phyloP scores from a whole-genome alignment of 2,329 filamentous ascomycete genomes.

The Magnaporthales sp. region DNA sequence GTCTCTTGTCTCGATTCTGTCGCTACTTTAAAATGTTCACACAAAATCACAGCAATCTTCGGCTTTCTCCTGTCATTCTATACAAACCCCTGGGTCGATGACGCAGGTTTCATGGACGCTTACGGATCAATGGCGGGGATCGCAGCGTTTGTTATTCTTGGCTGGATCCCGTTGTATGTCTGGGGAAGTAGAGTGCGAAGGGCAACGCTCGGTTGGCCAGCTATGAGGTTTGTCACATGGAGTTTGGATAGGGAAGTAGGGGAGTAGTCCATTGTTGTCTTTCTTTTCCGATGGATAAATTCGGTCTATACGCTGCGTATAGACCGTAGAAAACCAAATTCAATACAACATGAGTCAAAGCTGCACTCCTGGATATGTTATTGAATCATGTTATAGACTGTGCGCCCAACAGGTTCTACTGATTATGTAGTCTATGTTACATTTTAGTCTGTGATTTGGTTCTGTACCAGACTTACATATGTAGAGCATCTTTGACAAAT shows the following conservation, averaged over 20 bases:
- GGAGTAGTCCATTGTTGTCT: constrained; percentile 26
- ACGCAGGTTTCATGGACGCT: constrained; percentile 38
- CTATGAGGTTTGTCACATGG: constrained; percentile 39
- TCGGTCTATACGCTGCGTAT: no score
- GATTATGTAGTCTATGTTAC: no score
- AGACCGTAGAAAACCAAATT: no score
- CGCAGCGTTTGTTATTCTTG: constrained; percentile 32
- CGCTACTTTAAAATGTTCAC: not conserved
- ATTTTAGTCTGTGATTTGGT: no score
- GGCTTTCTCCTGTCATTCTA: constrained; percentile 52
- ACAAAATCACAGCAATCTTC: constrained; percentile 31
- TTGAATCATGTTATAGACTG: no score
- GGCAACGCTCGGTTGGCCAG: constrained; percentile 36
- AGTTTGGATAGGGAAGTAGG: constrained; percentile 44
- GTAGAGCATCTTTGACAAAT: no score
- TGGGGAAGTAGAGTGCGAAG: constrained; percentile 41
- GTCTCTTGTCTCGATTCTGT: not conserved
- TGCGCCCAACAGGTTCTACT: no score
- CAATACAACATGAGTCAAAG: no score
- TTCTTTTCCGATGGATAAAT: no score
- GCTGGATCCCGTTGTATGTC: constrained; percentile 41
- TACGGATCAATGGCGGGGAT: constrained; percentile 52
- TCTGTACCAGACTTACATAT: no score
- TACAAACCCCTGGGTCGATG: constrained; percentile 47
- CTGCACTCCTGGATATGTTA: no score